Evolutionary conservation across 2,329 filamentous ascomycete species (phyloP).

Genomic region (Colletotrichum gloeosporioides): DNA sequence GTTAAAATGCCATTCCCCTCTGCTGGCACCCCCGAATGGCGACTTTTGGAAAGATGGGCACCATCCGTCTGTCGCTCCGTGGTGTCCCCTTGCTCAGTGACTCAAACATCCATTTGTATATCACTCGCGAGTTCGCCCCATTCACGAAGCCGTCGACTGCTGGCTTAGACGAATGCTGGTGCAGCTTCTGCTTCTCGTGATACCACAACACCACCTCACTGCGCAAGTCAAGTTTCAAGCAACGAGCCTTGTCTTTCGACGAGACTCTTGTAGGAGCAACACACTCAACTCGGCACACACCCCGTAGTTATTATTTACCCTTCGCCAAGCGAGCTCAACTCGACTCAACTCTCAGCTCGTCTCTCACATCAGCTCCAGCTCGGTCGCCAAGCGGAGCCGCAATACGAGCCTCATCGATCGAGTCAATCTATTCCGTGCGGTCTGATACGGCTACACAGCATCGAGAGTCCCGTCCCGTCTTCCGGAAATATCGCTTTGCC

Average conservation of each 20-base stretch:
- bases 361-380: not conserved
- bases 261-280: conserved; percentile 15
- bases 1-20: conserved; percentile 20
- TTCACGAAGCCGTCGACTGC: conserved; percentile 1
- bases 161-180: conserved; percentile 1
- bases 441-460: not conserved
- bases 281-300: not conserved
- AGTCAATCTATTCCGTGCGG: not conserved
- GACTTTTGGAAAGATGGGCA: conserved; percentile 29
- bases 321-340: conserved; percentile 5
- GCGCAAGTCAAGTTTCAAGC: conserved; percentile 18
- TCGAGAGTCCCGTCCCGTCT: not conserved
- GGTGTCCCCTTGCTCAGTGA: conserved; percentile 29
- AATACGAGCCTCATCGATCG: not conserved
- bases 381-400: not conserved
- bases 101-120: conserved; percentile 18
- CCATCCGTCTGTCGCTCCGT: conserved; percentile 27
- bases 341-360: not conserved
- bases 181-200: not conserved
- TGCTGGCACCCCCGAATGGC: conserved; percentile 21
- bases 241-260: not conserved
- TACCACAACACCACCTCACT: conserved; percentile 3
- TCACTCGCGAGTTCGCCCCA: conserved; percentile 17
- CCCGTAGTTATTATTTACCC: not conserved
- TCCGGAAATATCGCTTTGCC: conserved; percentile 18